Evolutionary conservation across 164 flowering plant species (phyloP).

Genomic region (Vitis rotundifolia): DNA sequence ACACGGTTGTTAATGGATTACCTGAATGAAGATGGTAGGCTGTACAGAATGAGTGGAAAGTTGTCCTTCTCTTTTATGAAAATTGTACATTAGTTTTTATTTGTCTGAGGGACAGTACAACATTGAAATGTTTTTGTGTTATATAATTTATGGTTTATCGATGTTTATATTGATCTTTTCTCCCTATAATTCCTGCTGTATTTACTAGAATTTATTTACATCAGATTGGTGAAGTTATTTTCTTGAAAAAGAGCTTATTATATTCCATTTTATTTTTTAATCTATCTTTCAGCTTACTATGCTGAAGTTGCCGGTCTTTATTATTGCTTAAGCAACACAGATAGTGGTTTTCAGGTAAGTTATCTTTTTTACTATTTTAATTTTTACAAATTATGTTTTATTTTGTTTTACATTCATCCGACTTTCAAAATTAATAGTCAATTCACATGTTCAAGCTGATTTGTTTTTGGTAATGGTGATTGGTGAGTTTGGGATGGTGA

Average conservation of each 20-base stretch:
- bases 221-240: not conserved
- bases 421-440: too few relatives aligned
- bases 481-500: too few relatives aligned
- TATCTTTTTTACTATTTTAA: not conserved
- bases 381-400: not conserved
- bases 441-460: too few relatives aligned
- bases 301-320: conserved; percentile 95
- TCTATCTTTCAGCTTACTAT: conserved; percentile 77
- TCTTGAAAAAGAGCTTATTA: not conserved
- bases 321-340: conserved; percentile 55
- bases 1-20: conserved; percentile 80
- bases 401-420: too few relatives aligned
- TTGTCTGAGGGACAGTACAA: too few relatives aligned
- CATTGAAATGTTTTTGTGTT: too few relatives aligned
- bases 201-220: too few relatives aligned
- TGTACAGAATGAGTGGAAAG: conserved; percentile 2
- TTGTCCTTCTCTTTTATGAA: too few relatives aligned
- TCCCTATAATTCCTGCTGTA: too few relatives aligned
- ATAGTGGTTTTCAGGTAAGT: conserved; percentile 81
- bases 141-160: not conserved
- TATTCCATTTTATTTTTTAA: not conserved
- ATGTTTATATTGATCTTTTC: not conserved
- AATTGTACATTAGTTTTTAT: too few relatives aligned
- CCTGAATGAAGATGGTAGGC: conserved; percentile 95
- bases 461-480: too few relatives aligned